These are phyloP conservation scores for Hypoxylon rickii DNA, from an alignment of 495 filamentous ascomycete species.

Conservation along the genomic window DNA sequence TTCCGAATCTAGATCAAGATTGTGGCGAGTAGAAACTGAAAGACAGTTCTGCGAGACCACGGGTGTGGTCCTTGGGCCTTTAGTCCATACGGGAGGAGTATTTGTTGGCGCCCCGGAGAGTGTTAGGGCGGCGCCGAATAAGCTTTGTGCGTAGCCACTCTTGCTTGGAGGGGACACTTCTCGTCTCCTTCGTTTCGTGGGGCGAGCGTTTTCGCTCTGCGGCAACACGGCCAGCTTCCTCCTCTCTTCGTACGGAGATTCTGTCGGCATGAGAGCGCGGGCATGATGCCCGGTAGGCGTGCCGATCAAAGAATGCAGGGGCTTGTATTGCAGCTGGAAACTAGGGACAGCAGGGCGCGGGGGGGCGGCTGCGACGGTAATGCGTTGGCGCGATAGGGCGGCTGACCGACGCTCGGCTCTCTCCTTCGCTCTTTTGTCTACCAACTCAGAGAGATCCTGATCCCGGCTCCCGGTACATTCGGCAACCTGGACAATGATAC, in stretches of 20 bases:
- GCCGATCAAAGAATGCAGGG: constrained; percentile 51
- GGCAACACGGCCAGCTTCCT: constrained; percentile 32
- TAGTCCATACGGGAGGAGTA: constrained; percentile 37
- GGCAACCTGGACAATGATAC: constrained; percentile 75
- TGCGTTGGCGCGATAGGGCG: constrained; percentile 36
- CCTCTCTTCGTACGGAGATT: constrained; percentile 57
- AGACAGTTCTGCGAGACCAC: neutral
- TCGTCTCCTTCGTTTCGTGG: constrained; percentile 45
- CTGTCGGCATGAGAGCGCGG: constrained; percentile 50
- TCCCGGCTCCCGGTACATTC: constrained; percentile 72
- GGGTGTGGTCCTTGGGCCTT: constrained; percentile 9
- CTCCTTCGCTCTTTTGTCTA: constrained; percentile 66
- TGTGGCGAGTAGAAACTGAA: neutral
- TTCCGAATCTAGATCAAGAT: neutral
- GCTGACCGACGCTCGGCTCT: constrained; percentile 49
- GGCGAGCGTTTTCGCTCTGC: constrained; percentile 20
- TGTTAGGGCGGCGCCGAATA: constrained; percentile 54
- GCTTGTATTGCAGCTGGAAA: constrained; percentile 47
- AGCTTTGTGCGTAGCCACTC: constrained; percentile 55
- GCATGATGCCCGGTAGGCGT: constrained; percentile 56
- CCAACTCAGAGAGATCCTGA: constrained; percentile 74
- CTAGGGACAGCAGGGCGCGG: constrained; percentile 17
- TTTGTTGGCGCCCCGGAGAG: constrained; percentile 48
- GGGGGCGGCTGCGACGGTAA: constrained; percentile 5
- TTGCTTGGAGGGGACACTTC: constrained; percentile 48